Conservation (phyloP, 148 eudicot species). For the Amaranthus hypochondriacus region DNA sequence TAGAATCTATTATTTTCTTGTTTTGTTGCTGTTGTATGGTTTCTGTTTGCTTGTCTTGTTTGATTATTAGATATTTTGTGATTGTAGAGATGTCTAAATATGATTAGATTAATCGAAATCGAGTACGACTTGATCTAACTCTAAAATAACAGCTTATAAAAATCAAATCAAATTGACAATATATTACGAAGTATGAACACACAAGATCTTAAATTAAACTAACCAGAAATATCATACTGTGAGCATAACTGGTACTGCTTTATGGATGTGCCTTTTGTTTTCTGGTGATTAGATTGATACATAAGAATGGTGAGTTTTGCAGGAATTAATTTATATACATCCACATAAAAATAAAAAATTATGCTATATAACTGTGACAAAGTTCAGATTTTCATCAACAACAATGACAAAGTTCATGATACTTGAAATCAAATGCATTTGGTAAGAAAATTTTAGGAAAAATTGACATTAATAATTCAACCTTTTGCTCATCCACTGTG, state of each 20-base stretch:
- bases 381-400: background rate
- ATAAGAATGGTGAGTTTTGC: constrained; percentile 19
- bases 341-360: background rate
- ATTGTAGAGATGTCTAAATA: no score
- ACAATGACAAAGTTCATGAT: no score
- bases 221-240: no score
- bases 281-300: constrained; percentile 5
- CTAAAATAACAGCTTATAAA: background rate
- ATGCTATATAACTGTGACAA: background rate
- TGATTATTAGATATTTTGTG: no score
- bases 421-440: background rate
- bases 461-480: no score
- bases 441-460: constrained; percentile 5
- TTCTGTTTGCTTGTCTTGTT: no score
- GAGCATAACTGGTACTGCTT: background rate
- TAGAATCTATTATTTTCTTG: no score
- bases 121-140: no score
- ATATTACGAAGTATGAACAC: background rate
- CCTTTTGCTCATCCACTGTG: no score
- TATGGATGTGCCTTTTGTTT: constrained; percentile 14
- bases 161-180: constrained; percentile 7
- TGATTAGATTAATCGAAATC: no score
- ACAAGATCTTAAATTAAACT: no score
- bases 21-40: no score
- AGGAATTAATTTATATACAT: constrained; percentile 7